A percentile compares a stretch with the other conserved stretches of the same genome.
Evolutionary conservation across 495 filamentous ascomycete genomes (phyloP).

Genomic region (Penicillium turbatum): DNA sequence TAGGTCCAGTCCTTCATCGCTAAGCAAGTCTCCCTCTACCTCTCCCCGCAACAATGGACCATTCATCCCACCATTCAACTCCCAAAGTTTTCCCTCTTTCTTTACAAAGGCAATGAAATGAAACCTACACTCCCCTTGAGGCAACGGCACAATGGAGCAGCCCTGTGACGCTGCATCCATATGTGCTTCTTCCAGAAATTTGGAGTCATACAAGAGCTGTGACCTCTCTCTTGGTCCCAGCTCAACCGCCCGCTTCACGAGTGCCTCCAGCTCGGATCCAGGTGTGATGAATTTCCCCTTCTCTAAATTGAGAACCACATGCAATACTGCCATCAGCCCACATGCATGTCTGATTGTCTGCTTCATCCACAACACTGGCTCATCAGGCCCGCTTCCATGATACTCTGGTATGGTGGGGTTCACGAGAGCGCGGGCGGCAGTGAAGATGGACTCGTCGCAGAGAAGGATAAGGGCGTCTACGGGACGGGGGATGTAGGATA

Average conservation of each 20-base stretch:
- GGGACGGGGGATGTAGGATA: slow-evolving; percentile 54
- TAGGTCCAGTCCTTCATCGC: slow-evolving; percentile 57
- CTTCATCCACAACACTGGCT: slow-evolving; percentile 60
- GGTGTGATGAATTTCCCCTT: slow-evolving; percentile 36
- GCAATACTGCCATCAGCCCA: slow-evolving; percentile 59
- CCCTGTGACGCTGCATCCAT: slow-evolving; percentile 63
- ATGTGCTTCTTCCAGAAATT: slow-evolving; percentile 65
- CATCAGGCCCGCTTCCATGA: slow-evolving; percentile 42
- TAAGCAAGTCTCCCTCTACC: slow-evolving; percentile 63
- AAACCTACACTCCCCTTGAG: slow-evolving; percentile 57
- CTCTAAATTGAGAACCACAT: slow-evolving; percentile 52
- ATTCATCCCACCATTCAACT: slow-evolving; percentile 72
- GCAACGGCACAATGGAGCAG: slow-evolving; percentile 60
- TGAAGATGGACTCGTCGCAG: slow-evolving; percentile 46
- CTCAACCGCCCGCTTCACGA: slow-evolving; percentile 26
- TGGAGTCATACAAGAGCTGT: slow-evolving; percentile 62
- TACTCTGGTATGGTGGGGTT: slow-evolving; percentile 40
- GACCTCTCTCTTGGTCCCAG: slow-evolving; percentile 50
- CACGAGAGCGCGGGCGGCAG: slow-evolving; percentile 28
- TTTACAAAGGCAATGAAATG: slow-evolving; percentile 84
- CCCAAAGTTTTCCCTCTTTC: slow-evolving; percentile 66
- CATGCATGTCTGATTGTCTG: slow-evolving; percentile 65
- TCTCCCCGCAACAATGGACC: slow-evolving; percentile 69
- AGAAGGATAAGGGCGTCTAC: slow-evolving; percentile 56
- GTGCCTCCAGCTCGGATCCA: slow-evolving; percentile 25